Evolutionary conservation across 2,329 filamentous ascomycete genomes (phyloP).

Genomic region (Macrophomina pseudophaseolina): DNA sequence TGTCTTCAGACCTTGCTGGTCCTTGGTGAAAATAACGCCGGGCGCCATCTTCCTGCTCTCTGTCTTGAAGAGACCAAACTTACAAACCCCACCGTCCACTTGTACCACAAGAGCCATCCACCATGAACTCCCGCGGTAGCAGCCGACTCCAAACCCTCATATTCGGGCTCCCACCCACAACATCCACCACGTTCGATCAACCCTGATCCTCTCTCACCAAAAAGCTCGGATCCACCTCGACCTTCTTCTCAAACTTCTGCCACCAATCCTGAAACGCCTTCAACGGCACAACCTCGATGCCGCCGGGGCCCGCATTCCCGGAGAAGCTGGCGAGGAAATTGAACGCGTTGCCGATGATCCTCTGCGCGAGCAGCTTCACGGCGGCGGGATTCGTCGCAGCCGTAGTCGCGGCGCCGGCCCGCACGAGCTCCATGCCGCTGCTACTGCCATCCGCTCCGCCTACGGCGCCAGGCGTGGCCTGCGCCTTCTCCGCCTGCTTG

Average conservation of each 20-base stretch:
- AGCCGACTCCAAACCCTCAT: no score
- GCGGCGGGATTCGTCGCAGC: slow-evolving; percentile 51
- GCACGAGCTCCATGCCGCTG: slow-evolving; percentile 40
- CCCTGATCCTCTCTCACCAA: slow-evolving; percentile 68
- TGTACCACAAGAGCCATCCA: no score
- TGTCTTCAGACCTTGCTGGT: not conserved
- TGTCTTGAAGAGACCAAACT: no score
- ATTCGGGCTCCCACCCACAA: no score
- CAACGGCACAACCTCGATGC: slow-evolving; percentile 87
- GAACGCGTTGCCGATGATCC: slow-evolving; percentile 96
- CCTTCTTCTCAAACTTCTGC: slow-evolving; percentile 88
- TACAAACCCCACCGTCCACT: no score
- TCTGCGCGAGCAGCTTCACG: slow-evolving; percentile 83
- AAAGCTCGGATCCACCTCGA: slow-evolving; percentile 86
- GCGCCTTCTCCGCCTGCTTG: slow-evolving; percentile 53
- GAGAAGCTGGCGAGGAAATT: slow-evolving; percentile 94
- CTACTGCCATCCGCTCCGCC: slow-evolving; percentile 27
- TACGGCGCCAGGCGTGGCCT: not conserved
- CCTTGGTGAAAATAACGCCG: no score
- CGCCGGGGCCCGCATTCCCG: slow-evolving; percentile 63
- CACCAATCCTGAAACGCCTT: slow-evolving; percentile 98
- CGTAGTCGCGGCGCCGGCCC: slow-evolving; percentile 36
- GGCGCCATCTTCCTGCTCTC: no score
- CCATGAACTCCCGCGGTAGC: not conserved
- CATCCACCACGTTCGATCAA: not conserved